These are phyloP conservation scores for Mycena olivaceomarginata DNA, from an alignment of 768 basidiomycete species.

Conservation along the genomic window DNA sequence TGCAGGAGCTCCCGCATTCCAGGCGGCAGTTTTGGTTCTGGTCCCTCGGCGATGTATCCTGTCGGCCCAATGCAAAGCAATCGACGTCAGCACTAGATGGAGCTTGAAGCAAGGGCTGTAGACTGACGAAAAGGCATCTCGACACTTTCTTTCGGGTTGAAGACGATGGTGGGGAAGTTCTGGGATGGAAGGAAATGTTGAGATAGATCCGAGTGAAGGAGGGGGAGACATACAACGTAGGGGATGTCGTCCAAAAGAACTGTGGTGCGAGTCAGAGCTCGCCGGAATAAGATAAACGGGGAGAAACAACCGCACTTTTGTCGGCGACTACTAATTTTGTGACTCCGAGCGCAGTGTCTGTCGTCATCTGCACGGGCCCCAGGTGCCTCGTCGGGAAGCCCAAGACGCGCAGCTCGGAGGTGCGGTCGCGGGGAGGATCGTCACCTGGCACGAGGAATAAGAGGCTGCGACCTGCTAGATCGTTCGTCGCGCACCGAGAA, in stretches of 20 bases:
- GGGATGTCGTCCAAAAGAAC: constrained; percentile 84
- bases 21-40: constrained; percentile 86
- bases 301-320: constrained; percentile 63
- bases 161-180: constrained; percentile 94
- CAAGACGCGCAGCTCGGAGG: constrained; percentile 88
- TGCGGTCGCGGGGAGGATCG: constrained; percentile 96
- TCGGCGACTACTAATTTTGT: constrained; percentile 90
- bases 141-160: constrained; percentile 92
- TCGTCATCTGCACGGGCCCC: constrained; percentile 97
- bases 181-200: constrained; percentile 53
- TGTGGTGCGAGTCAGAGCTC: constrained; percentile 40
- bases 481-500: constrained; percentile 31
- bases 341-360: constrained; percentile 96
- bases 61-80: not conserved
- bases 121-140: constrained; percentile 98
- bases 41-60: constrained; percentile 70
- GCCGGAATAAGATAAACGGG: not conserved
- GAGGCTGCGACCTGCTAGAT: too few relatives aligned
- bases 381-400: constrained; percentile 94
- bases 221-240: constrained; percentile 74
- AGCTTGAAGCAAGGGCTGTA: too few relatives aligned
- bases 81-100: too few relatives aligned
- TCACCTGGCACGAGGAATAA: constrained; percentile 75
- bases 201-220: not conserved
- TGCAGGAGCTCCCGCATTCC: constrained; percentile 93